Base-by-base conservation (phyloP, 1,139 yeast species). In the Taphrina pruni region DNA sequence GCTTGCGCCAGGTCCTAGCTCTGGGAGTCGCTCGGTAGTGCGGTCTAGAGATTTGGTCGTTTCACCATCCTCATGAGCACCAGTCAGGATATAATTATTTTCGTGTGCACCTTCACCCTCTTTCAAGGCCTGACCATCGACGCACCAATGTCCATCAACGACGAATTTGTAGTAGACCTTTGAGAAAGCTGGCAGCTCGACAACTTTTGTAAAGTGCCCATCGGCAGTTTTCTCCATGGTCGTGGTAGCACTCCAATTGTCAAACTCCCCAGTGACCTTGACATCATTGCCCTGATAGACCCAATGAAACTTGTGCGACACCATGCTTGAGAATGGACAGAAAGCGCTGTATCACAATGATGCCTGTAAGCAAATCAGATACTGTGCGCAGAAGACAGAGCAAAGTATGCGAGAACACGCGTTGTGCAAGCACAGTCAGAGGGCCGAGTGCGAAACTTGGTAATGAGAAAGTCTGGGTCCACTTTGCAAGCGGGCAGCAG, bases 71-170 rank as follows among this genome's bases (percentile, higher is more conserved):
- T n/a, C 43, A 14, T 43, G 36, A 43, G 51, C 62, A 17, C 54
- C 62, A 12, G 61, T 64, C 32, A 54, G 48, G 46, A 64, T 36
- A 8, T 54, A 56, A 36, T 64, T 64, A 38, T 64, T 64, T n/a
- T 64, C 67, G 56, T 64, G 67, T 3, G 60, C 61, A 35, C 67
- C 67, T 32, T 64, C 67, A 21, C 67, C 67, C 55, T 64, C 67
- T 45, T 55, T 54, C 20, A 48, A 61, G 11, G 61, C 61, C 11
- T 46, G 60, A 12, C 60, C 61, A 36, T 64, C 67, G 4, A 64
- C 61, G 12, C 61, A 54, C 67, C 67, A 64, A 36, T 64, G 50
- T 6, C 67, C 67, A 35, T 64, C 67, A n/a, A 64, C 67, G 11
- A 64, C 60, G 43, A 54, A 64, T 48, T 64, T 64, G 61, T 54